These are phyloP conservation scores for Colletotrichum sp. DNA, from an alignment of 2,329 filamentous ascomycete species.

Conservation along the genomic window DNA sequence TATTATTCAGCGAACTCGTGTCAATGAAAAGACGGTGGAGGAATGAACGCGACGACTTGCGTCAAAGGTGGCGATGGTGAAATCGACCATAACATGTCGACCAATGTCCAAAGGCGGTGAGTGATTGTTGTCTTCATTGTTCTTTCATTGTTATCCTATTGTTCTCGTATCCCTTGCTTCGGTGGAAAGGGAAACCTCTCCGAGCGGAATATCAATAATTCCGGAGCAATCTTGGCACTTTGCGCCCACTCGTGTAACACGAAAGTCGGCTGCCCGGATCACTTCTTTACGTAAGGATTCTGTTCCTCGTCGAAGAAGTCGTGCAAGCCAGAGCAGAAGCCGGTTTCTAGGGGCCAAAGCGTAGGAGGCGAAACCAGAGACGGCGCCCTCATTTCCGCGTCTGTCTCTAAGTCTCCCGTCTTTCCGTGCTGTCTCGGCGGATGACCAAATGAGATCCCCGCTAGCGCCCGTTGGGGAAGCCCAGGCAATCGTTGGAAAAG, in stretches of 20 bases:
- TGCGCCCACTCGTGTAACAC: not conserved
- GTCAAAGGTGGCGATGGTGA: not conserved
- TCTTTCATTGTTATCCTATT: not conserved
- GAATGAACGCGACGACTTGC: not conserved
- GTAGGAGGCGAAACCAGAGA: not conserved
- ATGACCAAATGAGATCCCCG: not conserved
- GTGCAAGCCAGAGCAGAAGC: not conserved
- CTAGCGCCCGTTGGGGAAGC: not conserved
- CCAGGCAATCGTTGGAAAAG: not conserved
- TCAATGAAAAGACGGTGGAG: not conserved
- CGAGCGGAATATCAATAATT: not conserved
- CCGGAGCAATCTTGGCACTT: not conserved
- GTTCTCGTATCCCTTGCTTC: not conserved
- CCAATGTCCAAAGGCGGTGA: not conserved
- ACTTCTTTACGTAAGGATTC: not conserved
- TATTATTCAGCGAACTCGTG: too few species aligned
- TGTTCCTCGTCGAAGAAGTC: not conserved
- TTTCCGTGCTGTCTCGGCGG: not conserved
- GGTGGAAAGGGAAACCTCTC: not conserved
- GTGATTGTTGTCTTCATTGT: not conserved
- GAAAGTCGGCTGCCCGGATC: not conserved
- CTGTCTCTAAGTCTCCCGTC: not conserved
- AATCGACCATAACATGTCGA: not conserved
- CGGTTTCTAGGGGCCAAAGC: not conserved
- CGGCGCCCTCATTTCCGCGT: not conserved